A percentile compares a stretch with the other conserved stretches of the same genome.
Conservation (phyloP, 805 yeast genomes). For the Wickerhamomyces silvicola region DNA sequence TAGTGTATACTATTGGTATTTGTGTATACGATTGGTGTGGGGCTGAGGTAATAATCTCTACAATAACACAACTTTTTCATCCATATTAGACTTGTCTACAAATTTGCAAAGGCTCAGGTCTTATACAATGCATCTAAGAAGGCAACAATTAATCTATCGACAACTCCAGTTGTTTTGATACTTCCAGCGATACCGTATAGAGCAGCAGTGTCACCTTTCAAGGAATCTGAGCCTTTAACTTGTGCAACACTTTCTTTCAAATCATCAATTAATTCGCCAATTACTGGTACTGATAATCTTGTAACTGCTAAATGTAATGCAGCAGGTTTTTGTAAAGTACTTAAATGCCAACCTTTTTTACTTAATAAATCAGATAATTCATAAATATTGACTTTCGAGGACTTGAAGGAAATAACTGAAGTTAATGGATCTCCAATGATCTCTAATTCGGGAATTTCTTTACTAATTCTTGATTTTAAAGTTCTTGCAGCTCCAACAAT, state of each 20-base stretch:
- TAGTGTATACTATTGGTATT: too few species aligned
- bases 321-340: slow-evolving; percentile 81
- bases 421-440: slow-evolving; percentile 81
- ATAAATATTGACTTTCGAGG: slow-evolving; percentile 60
- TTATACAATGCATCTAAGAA: slow-evolving; percentile 81
- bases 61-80: too few species aligned
- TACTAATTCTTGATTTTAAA: slow-evolving; percentile 41
- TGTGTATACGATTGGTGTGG: too few species aligned
- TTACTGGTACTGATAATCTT: slow-evolving; percentile 52
- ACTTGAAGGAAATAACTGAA: slow-evolving; percentile 76
- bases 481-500: slow-evolving; percentile 62
- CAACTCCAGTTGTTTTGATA: slow-evolving; percentile 75
- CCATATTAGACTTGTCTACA: too few species aligned
- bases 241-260: slow-evolving; percentile 26
- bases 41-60: too few species aligned
- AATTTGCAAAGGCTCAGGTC: too few species aligned
- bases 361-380: slow-evolving; percentile 67
- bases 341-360: slow-evolving; percentile 81
- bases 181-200: slow-evolving; percentile 95
- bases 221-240: slow-evolving; percentile 17
- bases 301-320: slow-evolving; percentile 92
- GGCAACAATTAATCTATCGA: slow-evolving; percentile 69
- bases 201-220: slow-evolving; percentile 68
- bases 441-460: slow-evolving; percentile 49
- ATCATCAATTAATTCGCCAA: slow-evolving; percentile 51